Percentiles rank a stretch among this genome's conserved stretches.
These are phyloP conservation scores for Polygonum aviculare DNA, from an alignment of 148 eudicot species.

Conservation along the genomic window DNA sequence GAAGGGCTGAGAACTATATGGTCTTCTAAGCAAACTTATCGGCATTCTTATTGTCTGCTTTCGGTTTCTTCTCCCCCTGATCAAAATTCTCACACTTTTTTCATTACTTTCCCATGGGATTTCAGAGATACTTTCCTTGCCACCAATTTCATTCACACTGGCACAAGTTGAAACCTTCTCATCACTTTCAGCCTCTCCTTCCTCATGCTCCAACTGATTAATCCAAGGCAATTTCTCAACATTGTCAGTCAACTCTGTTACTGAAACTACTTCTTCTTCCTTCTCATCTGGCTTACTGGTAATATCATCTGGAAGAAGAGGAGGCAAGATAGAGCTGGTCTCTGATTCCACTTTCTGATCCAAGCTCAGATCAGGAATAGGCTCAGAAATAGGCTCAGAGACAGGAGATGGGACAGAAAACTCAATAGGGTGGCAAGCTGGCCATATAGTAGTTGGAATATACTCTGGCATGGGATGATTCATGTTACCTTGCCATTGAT, in stretches of 20 bases:
- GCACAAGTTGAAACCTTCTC: constrained; percentile 12
- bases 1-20: constrained; percentile 78
- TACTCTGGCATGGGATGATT: constrained; percentile 41
- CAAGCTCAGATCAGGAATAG: constrained; percentile 35
- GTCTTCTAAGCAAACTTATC: constrained; percentile 70
- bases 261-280: constrained; percentile 46
- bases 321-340: constrained; percentile 25
- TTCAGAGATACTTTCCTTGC: constrained; percentile 14
- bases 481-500: constrained; percentile 72
- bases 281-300: constrained; percentile 30
- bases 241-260: constrained; percentile 31
- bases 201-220: constrained; percentile 27
- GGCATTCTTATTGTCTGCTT: constrained; percentile 94
- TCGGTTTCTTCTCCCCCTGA: constrained; percentile 76
- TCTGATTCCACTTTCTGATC: constrained; percentile 39
- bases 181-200: constrained; percentile 18
- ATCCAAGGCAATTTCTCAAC: constrained; percentile 26
- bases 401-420: constrained; percentile 54
- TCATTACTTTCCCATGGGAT: constrained; percentile 34
- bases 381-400: constrained; percentile 58
- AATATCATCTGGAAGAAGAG: constrained; percentile 49
- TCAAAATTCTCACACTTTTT: constrained; percentile 62
- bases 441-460: constrained; percentile 56
- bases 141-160: constrained; percentile 18
- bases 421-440: constrained; percentile 62